Evolutionary conservation across 768 basidiomycete genomes (phyloP).

Genomic region (Amanita rimosa): DNA sequence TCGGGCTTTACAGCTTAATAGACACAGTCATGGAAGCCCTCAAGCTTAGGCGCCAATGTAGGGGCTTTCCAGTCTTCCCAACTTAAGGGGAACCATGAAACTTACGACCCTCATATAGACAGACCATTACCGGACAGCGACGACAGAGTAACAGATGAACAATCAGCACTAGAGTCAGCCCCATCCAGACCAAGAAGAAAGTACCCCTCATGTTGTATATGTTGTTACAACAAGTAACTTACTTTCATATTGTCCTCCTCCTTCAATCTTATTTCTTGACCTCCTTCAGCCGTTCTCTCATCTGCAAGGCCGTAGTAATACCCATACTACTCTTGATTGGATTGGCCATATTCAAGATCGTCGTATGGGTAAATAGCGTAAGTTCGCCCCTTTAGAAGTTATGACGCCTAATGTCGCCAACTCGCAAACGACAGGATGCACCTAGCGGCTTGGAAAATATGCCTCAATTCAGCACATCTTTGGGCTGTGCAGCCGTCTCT

Average conservation of each 20-base stretch:
- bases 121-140: neutral
- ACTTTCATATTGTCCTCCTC: neutral
- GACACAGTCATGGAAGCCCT: neutral
- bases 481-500: slow-evolving; percentile 35
- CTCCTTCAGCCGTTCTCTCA: neutral
- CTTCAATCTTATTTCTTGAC: neutral
- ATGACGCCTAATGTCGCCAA: neutral
- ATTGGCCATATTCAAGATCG: slow-evolving; percentile 9
- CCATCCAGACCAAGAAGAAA: neutral
- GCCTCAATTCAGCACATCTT: slow-evolving; percentile 41
- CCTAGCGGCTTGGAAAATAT: slow-evolving; percentile 44
- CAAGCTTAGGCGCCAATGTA: neutral
- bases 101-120: neutral
- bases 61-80: neutral
- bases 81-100: neutral
- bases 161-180: neutral
- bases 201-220: neutral
- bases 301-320: slow-evolving; percentile 15
- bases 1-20: neutral
- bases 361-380: slow-evolving; percentile 42
- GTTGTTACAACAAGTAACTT: neutral
- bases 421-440: slow-evolving; percentile 21
- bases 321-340: neutral
- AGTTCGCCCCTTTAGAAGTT: slow-evolving; percentile 8
- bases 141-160: neutral